Evolutionary conservation across 2,329 filamentous ascomycete species (phyloP).

Genomic region (Didymosphaeria variabile): DNA sequence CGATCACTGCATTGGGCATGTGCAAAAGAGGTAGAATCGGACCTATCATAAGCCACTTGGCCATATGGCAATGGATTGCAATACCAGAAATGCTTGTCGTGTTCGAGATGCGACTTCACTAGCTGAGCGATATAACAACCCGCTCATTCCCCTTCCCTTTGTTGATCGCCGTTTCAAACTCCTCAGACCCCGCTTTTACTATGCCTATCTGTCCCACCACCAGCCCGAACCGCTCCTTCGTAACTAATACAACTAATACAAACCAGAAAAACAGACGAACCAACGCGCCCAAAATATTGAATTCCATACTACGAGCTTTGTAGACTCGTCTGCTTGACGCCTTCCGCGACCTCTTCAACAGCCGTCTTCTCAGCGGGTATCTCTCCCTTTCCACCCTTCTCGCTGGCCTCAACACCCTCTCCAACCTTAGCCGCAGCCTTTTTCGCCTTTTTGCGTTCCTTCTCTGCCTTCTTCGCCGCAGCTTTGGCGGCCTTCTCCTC

Average conservation of each 20-base stretch:
- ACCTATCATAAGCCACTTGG: too few species aligned
- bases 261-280: not conserved
- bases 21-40: not conserved
- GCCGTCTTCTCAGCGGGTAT: conserved; percentile 48
- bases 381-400: conserved; percentile 70
- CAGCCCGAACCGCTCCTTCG: not conserved
- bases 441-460: conserved; percentile 67
- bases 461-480: conserved; percentile 68
- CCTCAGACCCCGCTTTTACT: not conserved
- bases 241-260: not conserved
- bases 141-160: not conserved
- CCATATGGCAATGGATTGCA: too few species aligned
- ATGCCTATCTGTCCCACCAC: too few species aligned
- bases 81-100: not conserved
- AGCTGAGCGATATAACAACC: too few species aligned
- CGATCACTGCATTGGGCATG: not conserved
- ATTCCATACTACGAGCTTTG: conserved; percentile 49
- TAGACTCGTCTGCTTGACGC: conserved; percentile 55
- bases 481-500: conserved; percentile 72
- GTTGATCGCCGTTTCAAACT: not conserved
- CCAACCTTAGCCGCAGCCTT: conserved; percentile 66
- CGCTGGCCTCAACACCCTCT: conserved; percentile 80
- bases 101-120: too few species aligned
- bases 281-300: not conserved
- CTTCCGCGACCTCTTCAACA: conserved; percentile 56